Percentiles rank a stretch among this genome's conserved stretches.
phyloP scores from a whole-genome alignment of 1,139 yeast genomes.

The Kurtzmaniella quercitrusa region DNA sequence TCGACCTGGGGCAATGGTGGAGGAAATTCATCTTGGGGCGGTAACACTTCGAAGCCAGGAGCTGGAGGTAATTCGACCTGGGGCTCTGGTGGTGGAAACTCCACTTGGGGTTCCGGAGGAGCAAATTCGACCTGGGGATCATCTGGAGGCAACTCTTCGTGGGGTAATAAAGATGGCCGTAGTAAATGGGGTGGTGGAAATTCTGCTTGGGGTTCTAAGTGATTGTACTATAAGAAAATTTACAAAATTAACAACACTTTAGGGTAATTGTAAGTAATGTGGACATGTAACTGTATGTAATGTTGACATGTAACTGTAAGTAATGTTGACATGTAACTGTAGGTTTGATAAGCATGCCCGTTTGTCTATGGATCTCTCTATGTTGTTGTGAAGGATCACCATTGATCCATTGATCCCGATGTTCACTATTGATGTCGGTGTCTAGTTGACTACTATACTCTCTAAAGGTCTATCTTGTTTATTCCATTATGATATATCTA shows the following conservation, averaged over 20 bases:
- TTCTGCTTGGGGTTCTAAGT: conserved; percentile 28
- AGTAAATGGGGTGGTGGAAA: conserved; percentile 18
- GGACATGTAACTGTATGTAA: too few relatives aligned
- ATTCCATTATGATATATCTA: too few relatives aligned
- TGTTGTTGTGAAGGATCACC: too few relatives aligned
- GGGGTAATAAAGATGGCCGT: conserved; percentile 28
- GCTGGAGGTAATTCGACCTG: conserved; percentile 41
- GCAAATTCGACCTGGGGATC: conserved; percentile 12
- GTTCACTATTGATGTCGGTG: too few relatives aligned
- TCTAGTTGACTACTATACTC: too few relatives aligned
- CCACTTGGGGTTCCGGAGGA: conserved; percentile 12
- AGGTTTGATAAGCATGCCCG: too few relatives aligned
- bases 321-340: too few relatives aligned
- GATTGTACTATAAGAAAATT: background rate
- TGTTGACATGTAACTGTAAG: too few relatives aligned
- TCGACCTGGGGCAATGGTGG: conserved; percentile 23
- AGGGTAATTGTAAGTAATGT: too few relatives aligned
- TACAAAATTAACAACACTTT: background rate
- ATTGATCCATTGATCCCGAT: too few relatives aligned
- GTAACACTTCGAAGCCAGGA: conserved; percentile 8
- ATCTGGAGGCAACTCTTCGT: conserved; percentile 27
- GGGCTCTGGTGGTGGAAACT: conserved; percentile 13
- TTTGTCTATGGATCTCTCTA: too few relatives aligned
- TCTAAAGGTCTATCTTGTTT: too few relatives aligned
- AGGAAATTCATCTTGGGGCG: conserved; percentile 46